Conservation (phyloP, 495 filamentous ascomycete genomes). For the Neurospora sp. region DNA sequence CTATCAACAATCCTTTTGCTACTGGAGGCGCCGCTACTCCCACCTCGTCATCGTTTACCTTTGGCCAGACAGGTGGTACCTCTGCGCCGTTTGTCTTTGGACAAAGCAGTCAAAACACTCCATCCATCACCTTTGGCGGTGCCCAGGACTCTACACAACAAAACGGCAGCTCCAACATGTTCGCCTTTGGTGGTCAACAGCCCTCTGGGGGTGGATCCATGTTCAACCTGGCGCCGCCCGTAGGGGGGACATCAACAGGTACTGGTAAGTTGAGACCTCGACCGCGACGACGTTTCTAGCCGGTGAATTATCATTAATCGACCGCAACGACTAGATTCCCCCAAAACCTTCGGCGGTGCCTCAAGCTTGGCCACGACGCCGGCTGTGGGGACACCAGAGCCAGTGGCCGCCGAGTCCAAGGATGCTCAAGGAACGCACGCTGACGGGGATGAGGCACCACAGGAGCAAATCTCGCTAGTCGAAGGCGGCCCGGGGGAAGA, state of each 20-base stretch:
- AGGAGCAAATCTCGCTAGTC: conserved; percentile 54
- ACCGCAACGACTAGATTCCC: conserved; percentile 24
- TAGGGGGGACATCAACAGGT: conserved; percentile 30
- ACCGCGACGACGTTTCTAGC: not conserved
- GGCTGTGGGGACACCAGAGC: conserved; percentile 52
- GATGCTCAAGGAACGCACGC: conserved; percentile 37
- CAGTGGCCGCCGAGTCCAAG: conserved; percentile 38
- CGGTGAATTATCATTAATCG: conserved; percentile 12
- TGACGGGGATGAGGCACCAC: conserved; percentile 38
- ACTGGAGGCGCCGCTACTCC: conserved; percentile 17
- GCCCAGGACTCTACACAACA: conserved; percentile 7
- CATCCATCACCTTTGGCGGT: conserved; percentile 24
- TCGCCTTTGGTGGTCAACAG: conserved; percentile 19
- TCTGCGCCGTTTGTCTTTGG: conserved; percentile 20
- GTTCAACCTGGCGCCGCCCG: conserved; percentile 24
- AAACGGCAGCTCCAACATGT: conserved; percentile 6
- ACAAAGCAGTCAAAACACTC: conserved; percentile 4
- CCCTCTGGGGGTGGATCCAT: conserved; percentile 15
- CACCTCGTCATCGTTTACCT: conserved; percentile 27
- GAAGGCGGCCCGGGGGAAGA: conserved; percentile 58
- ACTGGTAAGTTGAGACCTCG: conserved; percentile 28
- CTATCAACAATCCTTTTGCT: conserved; percentile 34
- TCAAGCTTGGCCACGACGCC: conserved; percentile 48
- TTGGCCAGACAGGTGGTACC: conserved; percentile 19
- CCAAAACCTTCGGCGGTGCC: conserved; percentile 36